These are phyloP conservation scores for Pseudopithomyces chartarum DNA, from an alignment of 2,329 filamentous ascomycete species.

Conservation along the genomic window DNA sequence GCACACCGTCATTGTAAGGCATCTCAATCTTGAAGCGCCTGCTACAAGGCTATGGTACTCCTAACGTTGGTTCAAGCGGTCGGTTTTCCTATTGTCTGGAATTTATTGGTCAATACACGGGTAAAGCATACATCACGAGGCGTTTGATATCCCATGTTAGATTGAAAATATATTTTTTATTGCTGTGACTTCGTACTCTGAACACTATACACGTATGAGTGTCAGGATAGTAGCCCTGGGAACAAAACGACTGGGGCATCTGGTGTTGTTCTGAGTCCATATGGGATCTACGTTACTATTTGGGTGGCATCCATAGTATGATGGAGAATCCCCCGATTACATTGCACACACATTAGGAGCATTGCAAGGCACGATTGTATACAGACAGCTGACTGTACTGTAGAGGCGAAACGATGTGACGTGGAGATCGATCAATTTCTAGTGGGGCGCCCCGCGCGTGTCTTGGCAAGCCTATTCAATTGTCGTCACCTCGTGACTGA, in stretches of 20 bases:
- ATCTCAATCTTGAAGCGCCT: no score
- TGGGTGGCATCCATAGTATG: no score
- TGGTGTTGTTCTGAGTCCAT: background rate
- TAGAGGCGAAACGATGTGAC: background rate
- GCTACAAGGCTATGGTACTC: no score
- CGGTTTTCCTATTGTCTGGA: background rate
- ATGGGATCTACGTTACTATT: background rate
- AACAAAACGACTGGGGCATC: no score
- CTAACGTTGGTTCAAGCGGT: background rate
- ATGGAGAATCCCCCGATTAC: no score
- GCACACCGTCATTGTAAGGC: no score
- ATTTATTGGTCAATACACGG: background rate
- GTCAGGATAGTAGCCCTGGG: no score
- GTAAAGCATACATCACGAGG: constrained; percentile 30
- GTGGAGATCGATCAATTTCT: background rate
- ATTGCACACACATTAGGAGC: no score
- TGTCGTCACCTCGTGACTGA: constrained; percentile 9
- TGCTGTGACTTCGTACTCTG: background rate
- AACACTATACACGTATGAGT: no score
- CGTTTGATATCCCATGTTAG: constrained; percentile 15
- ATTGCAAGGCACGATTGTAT: no score
- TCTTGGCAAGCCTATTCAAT: constrained; percentile 7
- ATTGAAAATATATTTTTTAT: no score
- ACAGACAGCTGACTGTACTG: no score
- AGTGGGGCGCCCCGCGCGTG: constrained; percentile 8